These are phyloP conservation scores for Boechera divaricarpa DNA, from an alignment of 345 rosid genomes.

Conservation along the genomic window DNA sequence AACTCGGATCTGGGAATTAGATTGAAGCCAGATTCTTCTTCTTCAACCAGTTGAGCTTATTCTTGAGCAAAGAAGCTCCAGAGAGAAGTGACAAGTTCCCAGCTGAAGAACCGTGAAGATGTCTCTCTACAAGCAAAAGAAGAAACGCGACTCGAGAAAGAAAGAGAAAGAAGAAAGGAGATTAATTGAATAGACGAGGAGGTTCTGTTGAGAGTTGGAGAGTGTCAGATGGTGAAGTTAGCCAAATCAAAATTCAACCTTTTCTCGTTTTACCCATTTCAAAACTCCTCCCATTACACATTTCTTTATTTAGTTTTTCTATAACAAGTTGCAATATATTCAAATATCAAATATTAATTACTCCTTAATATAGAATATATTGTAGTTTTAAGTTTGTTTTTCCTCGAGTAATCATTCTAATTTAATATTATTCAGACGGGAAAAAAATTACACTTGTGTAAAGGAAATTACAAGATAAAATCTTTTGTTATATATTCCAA, in stretches of 20 bases:
- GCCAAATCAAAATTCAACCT: conserved; percentile 19
- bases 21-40: conserved; percentile 27
- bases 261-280: conserved; percentile 30
- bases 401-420: too few species aligned
- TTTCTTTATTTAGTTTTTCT: background rate
- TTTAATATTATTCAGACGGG: too few species aligned
- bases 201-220: conserved; percentile 45
- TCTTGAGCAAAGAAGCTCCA: conserved; percentile 5
- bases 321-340: conserved; percentile 5
- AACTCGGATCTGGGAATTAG: conserved; percentile 44
- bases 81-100: background rate
- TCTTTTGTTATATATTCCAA: too few species aligned
- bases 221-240: conserved; percentile 41
- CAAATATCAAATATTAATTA: background rate
- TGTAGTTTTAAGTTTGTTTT: too few species aligned
- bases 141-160: conserved; percentile 32
- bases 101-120: conserved; percentile 16
- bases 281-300: background rate
- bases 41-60: background rate
- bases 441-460: too few species aligned
- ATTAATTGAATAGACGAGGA: background rate
- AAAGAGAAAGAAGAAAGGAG: conserved; percentile 21
- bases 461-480: too few species aligned
- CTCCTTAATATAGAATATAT: background rate
- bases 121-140: conserved; percentile 13